Evolutionary conservation across 148 eudicot species (phyloP).

Genomic region (Rhododendron henanense): DNA sequence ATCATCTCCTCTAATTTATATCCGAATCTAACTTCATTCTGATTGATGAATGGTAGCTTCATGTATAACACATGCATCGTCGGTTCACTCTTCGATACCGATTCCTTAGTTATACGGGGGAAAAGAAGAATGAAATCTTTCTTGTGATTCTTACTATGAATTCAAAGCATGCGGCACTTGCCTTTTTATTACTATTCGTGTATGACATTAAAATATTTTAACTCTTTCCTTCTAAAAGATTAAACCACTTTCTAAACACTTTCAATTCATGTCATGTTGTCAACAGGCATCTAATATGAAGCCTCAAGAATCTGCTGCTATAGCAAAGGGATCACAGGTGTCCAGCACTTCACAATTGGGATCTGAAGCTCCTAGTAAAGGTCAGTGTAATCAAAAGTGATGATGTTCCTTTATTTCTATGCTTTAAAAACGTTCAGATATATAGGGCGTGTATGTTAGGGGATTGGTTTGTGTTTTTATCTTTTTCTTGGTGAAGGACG

Average conservation of each 20-base stretch:
- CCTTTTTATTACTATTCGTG: neutral
- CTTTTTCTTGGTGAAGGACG: neutral
- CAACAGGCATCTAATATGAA: conserved; percentile 56
- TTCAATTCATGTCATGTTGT: conserved; percentile 12
- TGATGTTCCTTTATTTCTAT: conserved; percentile 10
- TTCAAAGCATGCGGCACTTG: neutral
- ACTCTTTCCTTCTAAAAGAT: neutral
- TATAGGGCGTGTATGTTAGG: neutral
- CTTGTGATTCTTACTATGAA: neutral
- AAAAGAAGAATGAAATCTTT: neutral
- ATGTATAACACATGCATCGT: neutral
- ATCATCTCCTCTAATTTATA: neutral
- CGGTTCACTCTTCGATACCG: neutral
- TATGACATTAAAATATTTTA: neutral
- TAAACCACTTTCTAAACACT: neutral
- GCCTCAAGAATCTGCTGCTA: conserved; percentile 41
- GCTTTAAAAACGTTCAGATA: neutral
- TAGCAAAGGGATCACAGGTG: conserved; percentile 51
- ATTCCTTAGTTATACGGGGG: neutral
- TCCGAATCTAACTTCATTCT: neutral
- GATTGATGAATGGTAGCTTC: neutral
- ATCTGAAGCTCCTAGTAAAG: conserved; percentile 43
- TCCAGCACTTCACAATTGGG: conserved; percentile 46
- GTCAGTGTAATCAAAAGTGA: conserved; percentile 25
- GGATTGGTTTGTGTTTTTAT: neutral